phyloP scores from a whole-genome alignment of 2,329 filamentous ascomycete species.

The Mycosphaerella sp. region DNA sequence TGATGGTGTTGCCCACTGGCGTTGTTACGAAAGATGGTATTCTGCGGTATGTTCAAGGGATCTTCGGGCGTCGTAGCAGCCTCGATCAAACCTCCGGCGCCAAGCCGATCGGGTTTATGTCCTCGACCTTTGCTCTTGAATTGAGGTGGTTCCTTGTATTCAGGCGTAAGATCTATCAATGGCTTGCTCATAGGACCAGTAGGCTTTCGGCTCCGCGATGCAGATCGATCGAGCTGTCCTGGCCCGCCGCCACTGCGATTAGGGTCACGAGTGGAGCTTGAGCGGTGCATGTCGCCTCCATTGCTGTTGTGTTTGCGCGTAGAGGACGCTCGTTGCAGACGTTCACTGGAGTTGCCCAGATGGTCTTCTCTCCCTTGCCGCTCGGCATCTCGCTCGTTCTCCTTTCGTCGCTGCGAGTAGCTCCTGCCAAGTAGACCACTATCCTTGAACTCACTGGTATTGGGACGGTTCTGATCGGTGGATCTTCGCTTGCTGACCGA shows the following conservation, averaged over 20 bases:
- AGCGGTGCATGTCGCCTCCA: conserved; percentile 19
- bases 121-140: conserved; percentile 50
- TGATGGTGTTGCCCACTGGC: conserved; percentile 6
- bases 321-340: conserved; percentile 12
- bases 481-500: conserved; percentile 21
- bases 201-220: conserved; percentile 40
- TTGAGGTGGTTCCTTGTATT: conserved; percentile 58
- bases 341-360: conserved; percentile 8
- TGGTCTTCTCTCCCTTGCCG: conserved; percentile 22
- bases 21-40: conserved; percentile 40
- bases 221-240: conserved; percentile 40
- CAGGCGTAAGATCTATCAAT: conserved; percentile 61
- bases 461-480: conserved; percentile 22
- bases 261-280: conserved; percentile 15
- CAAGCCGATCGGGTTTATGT: conserved; percentile 31
- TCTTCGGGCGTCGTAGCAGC: conserved; percentile 41
- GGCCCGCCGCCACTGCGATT: conserved; percentile 22
- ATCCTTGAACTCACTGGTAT: conserved; percentile 39
- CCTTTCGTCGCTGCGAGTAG: conserved; percentile 44
- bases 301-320: conserved; percentile 13
- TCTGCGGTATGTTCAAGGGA: conserved; percentile 37
- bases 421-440: conserved; percentile 45
- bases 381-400: conserved; percentile 34
- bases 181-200: conserved; percentile 41
- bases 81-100: conserved; percentile 40